Base-by-base conservation (phyloP, 352 stramenopile genomes). In the Pythium oligandrum region DNA sequence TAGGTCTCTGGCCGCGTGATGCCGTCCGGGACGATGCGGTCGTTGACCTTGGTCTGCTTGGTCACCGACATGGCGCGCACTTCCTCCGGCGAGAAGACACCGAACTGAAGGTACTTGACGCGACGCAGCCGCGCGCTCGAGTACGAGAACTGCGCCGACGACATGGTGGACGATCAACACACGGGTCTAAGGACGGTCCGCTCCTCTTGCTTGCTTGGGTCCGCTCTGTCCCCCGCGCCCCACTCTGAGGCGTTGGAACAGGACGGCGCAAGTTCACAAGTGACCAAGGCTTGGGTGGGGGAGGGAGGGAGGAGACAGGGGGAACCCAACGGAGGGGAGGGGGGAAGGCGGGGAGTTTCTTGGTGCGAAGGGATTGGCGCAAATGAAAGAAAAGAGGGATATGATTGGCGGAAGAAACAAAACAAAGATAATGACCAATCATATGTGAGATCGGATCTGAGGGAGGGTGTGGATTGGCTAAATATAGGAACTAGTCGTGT, bases 41-140 rank as follows among this genome's bases (percentile, higher is more conserved):
- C 91, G 75, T 99, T 98, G 31, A 99, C 91, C 33, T 96, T 98
- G 46, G 96, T 97, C 65, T 97, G 91, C 64, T 98, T 97, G 1
- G 95, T 98, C 9, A 99, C 96, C 32, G 86, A 97, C 86, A 98
- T 98, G 72, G 96, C 90, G 51, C 90, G 88, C 75, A 99, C 91
- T 75, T 98, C 96, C 54, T 99, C 96, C 4, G 97, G 97, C 66
- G 95, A 97, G 57, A 99, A 96, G 44, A 99, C 91, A 52, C 96
- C 95, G 68, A 99, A 99, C 75, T 99, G 96, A 11, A 99, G 78
- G 76, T 97, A 98, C 74, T 98, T 97, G 67, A 99, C 93, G 38
- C 92, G 81, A 50, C 95, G 84, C 63, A 99, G 69, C 26, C 93
- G 93, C 57, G 93, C 95, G 46, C 85, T 88, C 53, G 92, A 98